These are phyloP conservation scores for Dryadomyces quercivorus DNA, from an alignment of 2,329 filamentous ascomycete genomes.

Conservation along the genomic window DNA sequence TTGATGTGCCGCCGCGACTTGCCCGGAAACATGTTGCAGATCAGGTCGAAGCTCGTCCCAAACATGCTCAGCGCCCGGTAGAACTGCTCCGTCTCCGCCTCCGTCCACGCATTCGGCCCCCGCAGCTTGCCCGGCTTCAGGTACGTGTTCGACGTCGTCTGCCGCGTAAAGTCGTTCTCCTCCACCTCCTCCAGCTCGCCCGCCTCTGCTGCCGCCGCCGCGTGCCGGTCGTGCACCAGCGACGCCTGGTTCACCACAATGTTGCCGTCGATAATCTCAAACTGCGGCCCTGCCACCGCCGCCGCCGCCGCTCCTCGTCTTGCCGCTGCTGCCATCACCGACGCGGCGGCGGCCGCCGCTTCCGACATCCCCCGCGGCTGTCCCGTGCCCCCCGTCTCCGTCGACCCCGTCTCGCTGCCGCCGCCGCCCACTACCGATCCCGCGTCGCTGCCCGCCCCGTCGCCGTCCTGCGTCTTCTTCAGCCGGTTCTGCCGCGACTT, in stretches of 20 bases:
- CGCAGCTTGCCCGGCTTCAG: constrained; percentile 47
- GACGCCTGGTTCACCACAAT: constrained; percentile 60
- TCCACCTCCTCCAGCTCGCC: constrained; percentile 51
- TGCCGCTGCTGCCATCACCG: constrained; percentile 6
- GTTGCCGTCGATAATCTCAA: constrained; percentile 57
- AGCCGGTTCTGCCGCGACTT: constrained; percentile 20
- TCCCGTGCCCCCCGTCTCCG: constrained; percentile 6
- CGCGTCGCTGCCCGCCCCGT: constrained; percentile 7
- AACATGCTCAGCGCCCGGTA: constrained; percentile 65
- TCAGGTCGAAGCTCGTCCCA: constrained; percentile 74
- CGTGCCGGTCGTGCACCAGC: constrained; percentile 56
- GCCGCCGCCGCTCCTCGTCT: constrained; percentile 5
- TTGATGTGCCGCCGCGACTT: constrained; percentile 65
- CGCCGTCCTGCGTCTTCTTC: constrained; percentile 18
- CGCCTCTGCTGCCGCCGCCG: constrained; percentile 39
- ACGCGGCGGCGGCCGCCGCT: constrained; percentile 6
- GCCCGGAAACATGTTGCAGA: constrained; percentile 61
- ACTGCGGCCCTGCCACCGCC: constrained; percentile 34
- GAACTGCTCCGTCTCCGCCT: constrained; percentile 61
- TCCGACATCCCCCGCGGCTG: neutral
- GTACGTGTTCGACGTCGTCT: constrained; percentile 58
- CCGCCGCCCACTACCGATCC: neutral
- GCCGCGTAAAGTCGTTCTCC: constrained; percentile 66
- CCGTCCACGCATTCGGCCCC: constrained; percentile 56
- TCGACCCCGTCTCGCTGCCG: constrained; percentile 6